Percentiles rank a stretch among this genome's conserved stretches.
Evolutionary conservation across 257 asterid genomes (phyloP).

Genomic region (Ocimum tenuiflorum): DNA sequence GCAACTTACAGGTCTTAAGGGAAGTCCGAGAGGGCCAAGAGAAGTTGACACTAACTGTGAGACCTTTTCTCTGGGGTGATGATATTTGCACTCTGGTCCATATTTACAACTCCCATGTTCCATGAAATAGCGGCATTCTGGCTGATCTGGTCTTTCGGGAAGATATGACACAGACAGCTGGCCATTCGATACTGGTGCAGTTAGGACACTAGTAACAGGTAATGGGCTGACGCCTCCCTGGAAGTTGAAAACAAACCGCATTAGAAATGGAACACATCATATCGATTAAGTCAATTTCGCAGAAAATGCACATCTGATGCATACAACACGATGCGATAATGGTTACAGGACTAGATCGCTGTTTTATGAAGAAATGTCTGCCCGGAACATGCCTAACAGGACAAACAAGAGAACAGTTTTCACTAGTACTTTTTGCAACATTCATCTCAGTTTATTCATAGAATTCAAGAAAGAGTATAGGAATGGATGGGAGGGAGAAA

Average conservation of each 20-base stretch:
- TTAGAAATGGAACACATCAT: neutral
- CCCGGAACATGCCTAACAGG: too few species aligned
- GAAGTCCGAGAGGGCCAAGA: conserved; percentile 59
- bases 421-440: neutral
- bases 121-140: conserved; percentile 59
- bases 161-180: conserved; percentile 37
- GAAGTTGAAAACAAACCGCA: conserved; percentile 10
- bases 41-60: conserved; percentile 33
- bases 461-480: neutral
- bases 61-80: conserved; percentile 54
- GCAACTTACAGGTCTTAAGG: conserved; percentile 57
- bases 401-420: too few species aligned
- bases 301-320: neutral
- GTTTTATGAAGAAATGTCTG: neutral
- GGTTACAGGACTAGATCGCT: neutral
- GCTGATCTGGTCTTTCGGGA: conserved; percentile 69
- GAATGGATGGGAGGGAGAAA: neutral
- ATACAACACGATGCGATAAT: neutral
- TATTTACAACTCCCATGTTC: conserved; percentile 56
- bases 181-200: conserved; percentile 33
- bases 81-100: conserved; percentile 60
- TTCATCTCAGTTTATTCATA: neutral
- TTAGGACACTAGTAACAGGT: conserved; percentile 27
- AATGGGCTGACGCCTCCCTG: conserved; percentile 39
- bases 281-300: neutral